These are phyloP conservation scores for Chlamydomonas eustigma DNA, from an alignment of 139 green algal species.

Conservation along the genomic window DNA sequence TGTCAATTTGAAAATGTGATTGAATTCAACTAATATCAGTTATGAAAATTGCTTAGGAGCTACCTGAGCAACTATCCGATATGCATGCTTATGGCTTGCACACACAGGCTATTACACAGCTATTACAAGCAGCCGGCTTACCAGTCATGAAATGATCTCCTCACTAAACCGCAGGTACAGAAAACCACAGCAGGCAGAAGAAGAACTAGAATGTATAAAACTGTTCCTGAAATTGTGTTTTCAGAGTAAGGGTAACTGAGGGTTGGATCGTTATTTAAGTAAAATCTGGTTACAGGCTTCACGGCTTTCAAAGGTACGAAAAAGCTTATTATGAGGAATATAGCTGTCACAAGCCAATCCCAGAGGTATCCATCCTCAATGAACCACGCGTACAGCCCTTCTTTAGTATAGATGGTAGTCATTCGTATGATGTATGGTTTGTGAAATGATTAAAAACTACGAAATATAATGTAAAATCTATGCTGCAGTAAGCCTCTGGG, in stretches of 20 bases:
- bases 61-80: too few relatives aligned
- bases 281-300: neutral
- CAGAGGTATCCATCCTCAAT: slow-evolving; percentile 1
- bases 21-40: too few relatives aligned
- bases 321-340: neutral
- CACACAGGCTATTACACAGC: too few relatives aligned
- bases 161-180: neutral
- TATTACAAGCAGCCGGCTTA: too few relatives aligned
- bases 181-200: neutral
- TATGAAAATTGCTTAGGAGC: too few relatives aligned
- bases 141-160: neutral
- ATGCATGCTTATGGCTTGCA: too few relatives aligned
- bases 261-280: neutral
- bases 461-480: too few relatives aligned
- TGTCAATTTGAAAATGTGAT: too few relatives aligned
- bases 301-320: neutral
- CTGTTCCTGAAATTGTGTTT: neutral
- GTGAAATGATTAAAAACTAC: too few relatives aligned
- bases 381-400: neutral
- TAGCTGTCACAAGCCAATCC: slow-evolving; percentile 5
- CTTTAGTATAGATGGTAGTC: neutral
- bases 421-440: too few relatives aligned
- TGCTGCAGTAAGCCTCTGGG: too few relatives aligned
- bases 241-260: neutral
- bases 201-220: neutral